These are phyloP conservation scores for Stephanodiscus minutulus DNA, from an alignment of 108 stramenopile genomes.

Conservation along the genomic window DNA sequence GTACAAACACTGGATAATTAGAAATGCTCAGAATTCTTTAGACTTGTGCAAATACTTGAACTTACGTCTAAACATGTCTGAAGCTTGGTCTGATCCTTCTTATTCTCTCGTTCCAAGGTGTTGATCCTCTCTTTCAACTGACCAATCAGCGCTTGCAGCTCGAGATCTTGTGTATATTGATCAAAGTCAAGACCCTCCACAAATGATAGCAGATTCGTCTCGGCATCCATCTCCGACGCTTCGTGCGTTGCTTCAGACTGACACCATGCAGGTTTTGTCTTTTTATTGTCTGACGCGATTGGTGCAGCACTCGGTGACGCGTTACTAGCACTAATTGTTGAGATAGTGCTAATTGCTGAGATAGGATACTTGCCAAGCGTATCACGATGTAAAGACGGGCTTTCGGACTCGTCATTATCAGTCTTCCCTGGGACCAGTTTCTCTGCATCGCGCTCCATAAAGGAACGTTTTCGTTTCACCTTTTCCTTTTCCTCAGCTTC, in stretches of 20 bases:
- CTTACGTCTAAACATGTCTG: slow-evolving; percentile 42
- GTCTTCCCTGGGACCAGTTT: slow-evolving; percentile 25
- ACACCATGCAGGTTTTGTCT: slow-evolving; percentile 72
- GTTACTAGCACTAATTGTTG: not conserved
- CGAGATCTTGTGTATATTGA: slow-evolving; percentile 76
- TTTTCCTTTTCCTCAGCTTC: slow-evolving; percentile 33
- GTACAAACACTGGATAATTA: not conserved
- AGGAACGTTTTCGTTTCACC: slow-evolving; percentile 29
- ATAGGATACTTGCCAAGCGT: not conserved
- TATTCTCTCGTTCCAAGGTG: slow-evolving; percentile 47
- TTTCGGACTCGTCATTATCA: slow-evolving; percentile 10
- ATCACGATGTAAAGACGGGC: not conserved
- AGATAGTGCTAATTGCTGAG: not conserved
- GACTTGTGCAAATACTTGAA: not conserved
- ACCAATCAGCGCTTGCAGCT: slow-evolving; percentile 55
- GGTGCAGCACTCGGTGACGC: slow-evolving; percentile 1
- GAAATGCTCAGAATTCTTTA: not conserved
- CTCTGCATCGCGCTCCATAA: slow-evolving; percentile 61
- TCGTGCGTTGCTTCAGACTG: slow-evolving; percentile 64
- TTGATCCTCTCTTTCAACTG: slow-evolving; percentile 54
- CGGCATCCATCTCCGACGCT: slow-evolving; percentile 51
- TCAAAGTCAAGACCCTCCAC: slow-evolving; percentile 80
- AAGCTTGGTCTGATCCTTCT: slow-evolving; percentile 48
- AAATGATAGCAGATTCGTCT: slow-evolving; percentile 76
- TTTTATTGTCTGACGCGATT: slow-evolving; percentile 17